A percentile compares a stretch with the other conserved stretches of the same genome.
Conservation (phyloP, 78 protist genomes). For the Monocercomonoides exilis region DNA sequence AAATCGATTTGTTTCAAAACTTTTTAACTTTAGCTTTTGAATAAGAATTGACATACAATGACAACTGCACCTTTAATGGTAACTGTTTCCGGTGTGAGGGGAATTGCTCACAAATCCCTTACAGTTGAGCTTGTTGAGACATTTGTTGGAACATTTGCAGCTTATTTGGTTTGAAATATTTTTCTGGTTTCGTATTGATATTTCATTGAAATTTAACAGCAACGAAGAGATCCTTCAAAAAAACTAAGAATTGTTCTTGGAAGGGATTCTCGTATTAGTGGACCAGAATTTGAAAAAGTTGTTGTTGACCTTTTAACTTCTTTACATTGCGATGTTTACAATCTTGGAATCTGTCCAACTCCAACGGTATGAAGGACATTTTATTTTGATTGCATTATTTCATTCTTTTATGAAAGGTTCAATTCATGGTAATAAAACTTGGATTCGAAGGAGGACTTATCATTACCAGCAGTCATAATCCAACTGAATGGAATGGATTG, state of each 20-base stretch:
- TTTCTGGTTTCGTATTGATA: neutral
- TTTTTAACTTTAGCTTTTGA: too few species aligned
- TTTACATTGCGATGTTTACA: neutral
- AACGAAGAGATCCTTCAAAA: neutral
- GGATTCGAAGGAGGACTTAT: conserved; percentile 27
- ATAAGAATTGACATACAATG: too few species aligned
- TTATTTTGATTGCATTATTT: too few species aligned
- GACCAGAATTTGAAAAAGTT: neutral
- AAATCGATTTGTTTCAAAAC: too few species aligned
- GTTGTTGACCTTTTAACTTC: neutral
- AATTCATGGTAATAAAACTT: neutral
- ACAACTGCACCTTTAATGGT: conserved; percentile 27
- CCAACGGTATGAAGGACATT: neutral
- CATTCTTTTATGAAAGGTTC: too few species aligned
- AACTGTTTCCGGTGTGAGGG: conserved; percentile 34
- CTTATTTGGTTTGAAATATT: neutral
- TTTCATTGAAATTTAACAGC: neutral
- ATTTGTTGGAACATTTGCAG: neutral
- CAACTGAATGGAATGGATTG: conserved; percentile 27
- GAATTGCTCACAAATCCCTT: conserved; percentile 20
- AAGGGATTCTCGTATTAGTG: conserved; percentile 37
- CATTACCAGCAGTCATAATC: conserved; percentile 39
- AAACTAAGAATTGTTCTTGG: conserved; percentile 17
- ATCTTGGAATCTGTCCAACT: conserved; percentile 16
- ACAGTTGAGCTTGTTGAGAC: neutral